Base-by-base conservation (phyloP, 2,329 filamentous ascomycete species). In the Aspergillus novoparasiticus region DNA sequence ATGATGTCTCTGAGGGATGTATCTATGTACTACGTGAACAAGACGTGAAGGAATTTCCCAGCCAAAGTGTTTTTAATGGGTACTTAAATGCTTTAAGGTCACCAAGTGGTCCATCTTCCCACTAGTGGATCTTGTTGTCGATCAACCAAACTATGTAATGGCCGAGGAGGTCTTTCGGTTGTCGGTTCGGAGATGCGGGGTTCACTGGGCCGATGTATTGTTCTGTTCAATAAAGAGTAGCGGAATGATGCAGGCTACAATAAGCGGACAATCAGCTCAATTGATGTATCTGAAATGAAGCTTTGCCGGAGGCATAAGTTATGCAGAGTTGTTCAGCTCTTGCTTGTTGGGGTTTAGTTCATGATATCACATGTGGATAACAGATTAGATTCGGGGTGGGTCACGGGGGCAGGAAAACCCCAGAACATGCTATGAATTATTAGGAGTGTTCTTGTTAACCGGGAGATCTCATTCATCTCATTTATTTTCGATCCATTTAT, bases 121-220 rank as follows among this genome's bases (percentile, higher is more conserved):
- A 30, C 46, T 50, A 28, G 26, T 28, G 26, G 19, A 50, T 26
- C 46, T 50, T n/a, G 23, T 50, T 50, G 46, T 50, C 11, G 46
- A 26, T 28, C 46, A 50, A 30, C 23, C 46, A 50, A 28, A 26
- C 26, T 50, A 50, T 28, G 19, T 45, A 30, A 19, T 36, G 12
- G n/a, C 32, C n/a, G 16, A 50, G 53, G 59, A 59, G 60, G 67
- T 51, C 48, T 45, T 58, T 65, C 60, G 67, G 64, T 48, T 66
- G 63, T 64, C 59, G 63, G 63, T 64, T 36, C 71, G 53, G 43
- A 12, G 41, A 66, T 62, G 65, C 62, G 65, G 63, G 66, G 66
- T 61, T 56, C 26, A 50, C n/a, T n/a, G 45, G 12, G 14, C 14
- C 26, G 26, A 30, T 50, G 26, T 16, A 30, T 50, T 14, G 19